phyloP scores from a whole-genome alignment of 352 stramenopile genomes.

The Phytophthora sojae region DNA sequence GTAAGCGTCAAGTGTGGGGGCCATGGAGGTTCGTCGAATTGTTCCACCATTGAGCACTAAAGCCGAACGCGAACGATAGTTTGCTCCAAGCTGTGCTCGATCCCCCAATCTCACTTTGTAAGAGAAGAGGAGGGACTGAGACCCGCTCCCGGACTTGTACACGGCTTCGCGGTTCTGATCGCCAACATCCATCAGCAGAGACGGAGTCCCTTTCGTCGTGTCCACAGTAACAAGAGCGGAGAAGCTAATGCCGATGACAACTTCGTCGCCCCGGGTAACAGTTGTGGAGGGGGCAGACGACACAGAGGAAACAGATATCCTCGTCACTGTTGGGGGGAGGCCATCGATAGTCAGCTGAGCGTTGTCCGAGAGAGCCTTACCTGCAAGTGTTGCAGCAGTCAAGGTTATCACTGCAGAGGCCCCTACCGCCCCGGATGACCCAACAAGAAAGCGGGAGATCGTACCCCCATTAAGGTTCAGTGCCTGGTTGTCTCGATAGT shows the following conservation, averaged over 20 bases:
- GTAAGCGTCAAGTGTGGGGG: conserved; percentile 61
- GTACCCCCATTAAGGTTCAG: conserved; percentile 73
- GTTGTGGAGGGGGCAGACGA: conserved; percentile 41
- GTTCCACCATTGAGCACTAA: conserved; percentile 68
- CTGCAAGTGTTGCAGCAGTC: conserved; percentile 34
- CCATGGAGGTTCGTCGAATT: conserved; percentile 63
- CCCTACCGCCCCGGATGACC: conserved; percentile 7
- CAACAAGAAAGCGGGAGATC: conserved; percentile 51
- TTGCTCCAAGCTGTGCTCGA: conserved; percentile 45
- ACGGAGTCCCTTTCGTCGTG: conserved; percentile 58
- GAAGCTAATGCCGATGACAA: conserved; percentile 75
- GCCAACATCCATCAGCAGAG: conserved; percentile 62
- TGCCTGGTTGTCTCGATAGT: conserved; percentile 70
- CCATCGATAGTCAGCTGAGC: conserved; percentile 65
- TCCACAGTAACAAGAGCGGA: conserved; percentile 65
- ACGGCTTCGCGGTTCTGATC: conserved; percentile 69
- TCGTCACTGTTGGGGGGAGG: conserved; percentile 50
- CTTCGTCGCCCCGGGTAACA: conserved; percentile 51
- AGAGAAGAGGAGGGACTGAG: conserved; percentile 60
- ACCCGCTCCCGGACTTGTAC: conserved; percentile 65
- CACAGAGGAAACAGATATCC: conserved; percentile 51
- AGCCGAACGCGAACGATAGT: conserved; percentile 59
- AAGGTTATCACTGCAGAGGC: conserved; percentile 51
- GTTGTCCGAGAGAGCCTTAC: conserved; percentile 58
- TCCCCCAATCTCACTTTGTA: conserved; percentile 78